Conservation (phyloP, 306 rosid genomes). For the Vicia faba region DNA sequence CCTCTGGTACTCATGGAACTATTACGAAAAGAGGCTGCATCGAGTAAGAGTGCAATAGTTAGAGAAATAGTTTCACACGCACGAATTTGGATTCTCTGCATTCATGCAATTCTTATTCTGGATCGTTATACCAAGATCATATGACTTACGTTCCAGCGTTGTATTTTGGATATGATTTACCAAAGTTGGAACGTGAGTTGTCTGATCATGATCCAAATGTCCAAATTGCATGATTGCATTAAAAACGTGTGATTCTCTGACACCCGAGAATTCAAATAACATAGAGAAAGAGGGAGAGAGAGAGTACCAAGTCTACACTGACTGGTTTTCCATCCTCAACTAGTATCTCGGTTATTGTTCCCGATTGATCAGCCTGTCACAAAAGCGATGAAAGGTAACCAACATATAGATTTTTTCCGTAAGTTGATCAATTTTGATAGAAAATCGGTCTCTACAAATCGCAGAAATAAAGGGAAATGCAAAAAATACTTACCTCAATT, state of each 20-base stretch:
- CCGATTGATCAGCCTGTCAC: slow-evolving; percentile 84
- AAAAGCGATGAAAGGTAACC: slow-evolving; percentile 26
- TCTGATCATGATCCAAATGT: neutral
- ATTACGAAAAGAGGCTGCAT: slow-evolving; percentile 76
- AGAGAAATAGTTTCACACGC: slow-evolving; percentile 5
- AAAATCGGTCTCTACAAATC: slow-evolving; percentile 12
- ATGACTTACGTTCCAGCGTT: neutral
- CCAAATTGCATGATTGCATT: neutral
- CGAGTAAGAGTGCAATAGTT: slow-evolving; percentile 23
- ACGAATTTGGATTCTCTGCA: neutral
- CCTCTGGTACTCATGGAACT: slow-evolving; percentile 55
- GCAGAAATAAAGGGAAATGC: neutral
- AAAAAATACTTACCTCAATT: slow-evolving; percentile 63
- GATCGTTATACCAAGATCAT: neutral
- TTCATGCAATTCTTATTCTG: neutral
- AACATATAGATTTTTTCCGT: slow-evolving; percentile 10
- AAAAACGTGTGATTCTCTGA: neutral
- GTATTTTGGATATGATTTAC: neutral
- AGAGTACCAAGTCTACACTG: slow-evolving; percentile 71
- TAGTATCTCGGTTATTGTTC: slow-evolving; percentile 75
- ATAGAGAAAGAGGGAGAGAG: slow-evolving; percentile 15
- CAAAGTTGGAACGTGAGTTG: neutral
- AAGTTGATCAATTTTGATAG: neutral
- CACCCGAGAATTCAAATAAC: neutral
- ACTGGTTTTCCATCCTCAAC: slow-evolving; percentile 77